Evolutionary conservation across 768 basidiomycete species (phyloP), one percentile per base, ranked within the genome.

Genomic region (Tulasnella sp.): DNA sequence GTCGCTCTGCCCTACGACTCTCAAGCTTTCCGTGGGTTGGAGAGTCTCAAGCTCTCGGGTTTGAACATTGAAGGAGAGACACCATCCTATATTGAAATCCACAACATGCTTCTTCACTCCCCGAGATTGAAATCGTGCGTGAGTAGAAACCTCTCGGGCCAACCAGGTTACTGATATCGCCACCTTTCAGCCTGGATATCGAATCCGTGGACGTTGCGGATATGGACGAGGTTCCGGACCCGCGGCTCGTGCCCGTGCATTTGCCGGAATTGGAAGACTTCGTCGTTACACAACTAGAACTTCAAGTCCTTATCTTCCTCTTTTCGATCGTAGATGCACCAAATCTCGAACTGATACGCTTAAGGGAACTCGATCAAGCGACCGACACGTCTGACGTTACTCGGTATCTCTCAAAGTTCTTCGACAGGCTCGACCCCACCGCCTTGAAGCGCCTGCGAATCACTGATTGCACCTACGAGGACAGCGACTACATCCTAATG

Each of bases 1-100:
- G 54, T 57, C 5, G 29, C 6, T 27, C 19, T 57, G 5, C 54
- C 54, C 27, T 57, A 42, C 41, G 23, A 57, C 23, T 23, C n/a
- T 12, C n/a, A 29, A 9, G 31, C 54, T 14, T 57, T 57, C 42
- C 29, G 19, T n/a, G 45, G 34, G 3, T 32, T 57, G 23, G 31
- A 37, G 31, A 29, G 17, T 15, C 41, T 57, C 31, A 31, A 37
- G 32, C 25, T 57, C n/a, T 25, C 48, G 6, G 32, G 15, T 8
- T n/a, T 49, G 9, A 27, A 17, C 17, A n/a, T 9, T 35, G 48
- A 49, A 6, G 48, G 34, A 17, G 6, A 12, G 23, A 49, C 29
- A 29, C 48, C 48, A 7, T 19, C 48, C 17, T n/a, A n/a, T 23
- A 8, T 23, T 6, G 21, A 49, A 25, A 27, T 49, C 9, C 29